Conservation (phyloP, 2,329 filamentous ascomycete genomes). For the Fusarium sambucinum region DNA sequence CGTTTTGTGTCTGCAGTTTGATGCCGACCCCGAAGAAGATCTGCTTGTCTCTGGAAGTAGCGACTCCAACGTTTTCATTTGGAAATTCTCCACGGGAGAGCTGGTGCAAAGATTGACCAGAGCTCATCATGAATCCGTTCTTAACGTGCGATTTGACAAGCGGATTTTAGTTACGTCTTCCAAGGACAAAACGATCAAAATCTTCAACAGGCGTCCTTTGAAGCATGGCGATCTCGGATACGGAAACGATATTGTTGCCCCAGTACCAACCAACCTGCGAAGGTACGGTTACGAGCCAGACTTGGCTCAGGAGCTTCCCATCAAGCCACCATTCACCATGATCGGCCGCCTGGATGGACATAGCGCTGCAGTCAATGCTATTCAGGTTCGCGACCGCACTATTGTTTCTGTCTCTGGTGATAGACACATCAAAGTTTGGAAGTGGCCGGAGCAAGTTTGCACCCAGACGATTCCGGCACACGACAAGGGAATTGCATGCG, state of each 20-base stretch:
- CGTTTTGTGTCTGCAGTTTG: slow-evolving; percentile 94
- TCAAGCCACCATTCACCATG: slow-evolving; percentile 76
- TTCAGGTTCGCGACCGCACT: slow-evolving; percentile 86
- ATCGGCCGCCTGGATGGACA: slow-evolving; percentile 87
- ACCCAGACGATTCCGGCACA: slow-evolving; percentile 86
- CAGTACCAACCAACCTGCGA: slow-evolving; percentile 64
- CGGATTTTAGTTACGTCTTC: slow-evolving; percentile 95
- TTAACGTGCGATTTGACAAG: slow-evolving; percentile 93
- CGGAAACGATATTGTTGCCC: slow-evolving; percentile 58
- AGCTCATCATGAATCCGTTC: slow-evolving; percentile 89
- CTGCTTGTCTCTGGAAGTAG: slow-evolving; percentile 96
- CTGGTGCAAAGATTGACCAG: slow-evolving; percentile 79
- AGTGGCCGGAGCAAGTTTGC: slow-evolving; percentile 83
- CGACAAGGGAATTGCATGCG: slow-evolving; percentile 94
- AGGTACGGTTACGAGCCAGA: slow-evolving; percentile 67
- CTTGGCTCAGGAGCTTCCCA: slow-evolving; percentile 59
- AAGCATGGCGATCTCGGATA: slow-evolving; percentile 70
- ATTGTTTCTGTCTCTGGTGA: slow-evolving; percentile 97
- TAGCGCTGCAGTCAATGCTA: slow-evolving; percentile 92
- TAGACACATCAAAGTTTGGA: slow-evolving; percentile 93
- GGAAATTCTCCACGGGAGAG: slow-evolving; percentile 92
- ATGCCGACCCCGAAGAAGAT: slow-evolving; percentile 87
- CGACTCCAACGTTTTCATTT: slow-evolving; percentile 89
- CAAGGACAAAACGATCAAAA: slow-evolving; percentile 96
- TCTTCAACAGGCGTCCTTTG: slow-evolving; percentile 87